Evolutionary conservation across 2,329 filamentous ascomycete species (phyloP), one percentile per base, ranked within the genome.

Genomic region (Clarireedia monteithiana): DNA sequence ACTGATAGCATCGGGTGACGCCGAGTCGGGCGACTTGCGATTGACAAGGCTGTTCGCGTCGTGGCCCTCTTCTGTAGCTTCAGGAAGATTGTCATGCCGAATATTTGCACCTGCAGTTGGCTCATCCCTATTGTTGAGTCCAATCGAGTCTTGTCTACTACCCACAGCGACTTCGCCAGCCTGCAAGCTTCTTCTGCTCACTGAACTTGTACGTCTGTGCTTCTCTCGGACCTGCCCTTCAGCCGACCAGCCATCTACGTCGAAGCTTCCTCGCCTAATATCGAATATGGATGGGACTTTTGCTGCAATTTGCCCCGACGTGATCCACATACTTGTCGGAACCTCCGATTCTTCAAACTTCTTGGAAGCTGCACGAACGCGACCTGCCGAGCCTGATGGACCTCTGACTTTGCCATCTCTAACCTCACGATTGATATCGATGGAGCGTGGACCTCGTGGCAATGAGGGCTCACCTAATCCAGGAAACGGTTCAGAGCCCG

Each of bases 321-420:
- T 76, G 14, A 76, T 73, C 58, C 74, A 72, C 63, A 80, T 77
- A 10, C 76, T 76, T 48, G 69, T 70, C 2, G 75, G 77, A 10
- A 74, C 69, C 12, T 71, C 72, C 5, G 77, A 79, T 48, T 75
- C 71, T 54, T 72, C 70, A 58, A 80, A 79, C 5, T 60, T 63
- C 51, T 64, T 63, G 1, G 67, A 68, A 14, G 62, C 67, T 50
- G 62, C 63, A 39, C 67, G 65, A 20, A 69, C 42, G 24, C 66
- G 66, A 20, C 53, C 59, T 56, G 58, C 39, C 34, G 65, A 49
- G 15, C 61, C 60, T n/a, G 65, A 67, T 6, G 54, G 49, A 17
- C 48, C 10, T 23, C 48, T 36, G 14, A 10, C 49, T 58, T 12
- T 63, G 62, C 3, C 58, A 50, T 6, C 55, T 53, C 40, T 60